Base-by-base conservation (phyloP, 2,329 filamentous ascomycete species). In the Sporothrix pseudoabietina region DNA sequence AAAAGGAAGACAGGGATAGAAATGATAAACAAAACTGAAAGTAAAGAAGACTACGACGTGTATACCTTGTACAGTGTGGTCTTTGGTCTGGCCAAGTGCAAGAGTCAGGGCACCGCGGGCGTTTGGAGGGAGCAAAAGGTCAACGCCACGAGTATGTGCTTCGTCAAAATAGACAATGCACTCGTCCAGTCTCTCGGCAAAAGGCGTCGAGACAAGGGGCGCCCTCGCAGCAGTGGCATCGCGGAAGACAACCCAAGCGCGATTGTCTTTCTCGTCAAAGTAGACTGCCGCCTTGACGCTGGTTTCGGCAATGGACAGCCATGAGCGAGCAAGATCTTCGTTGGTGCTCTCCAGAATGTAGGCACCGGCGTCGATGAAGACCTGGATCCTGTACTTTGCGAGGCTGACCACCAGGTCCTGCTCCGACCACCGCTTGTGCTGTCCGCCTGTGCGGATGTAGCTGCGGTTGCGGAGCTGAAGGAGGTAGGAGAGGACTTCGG, bases 291-390 rank as follows among this genome's bases (percentile, higher is more conserved):
- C 74, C 22, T 71, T 49, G 10, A 44, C 32, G 1, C 14, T 1
- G 1, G 19, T 0, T 0, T 72, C 74, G 22, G 68, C 49, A 6
- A 61, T 41, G 0, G 9, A 3, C 0, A 75, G 66, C 74, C 74
- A 75, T 0, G 35, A 30, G 0, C 57, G 30, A 0, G 66, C 74
- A 3, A 75, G 57, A 2, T 3, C 14, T 26, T 72, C 72, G 57
- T 75, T 75, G n/a, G 32, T 59, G 7, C 30, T 47, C 12, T 75
- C 90, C 0, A 92, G 78, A 16, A 92, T 87, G 16, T 88, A 86
- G 0, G 90, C 89, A 0, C 90, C 90, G 0, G 88, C 87, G 77
- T 92, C 90, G 0, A 92, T 89, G 0, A 92, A 80, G 0, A 92
- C 82, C 0, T 83, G 81, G 14, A 90, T 88, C 0, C 76, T 65